Base-by-base conservation (phyloP, 441 rosid species). In the Brassica balearica region DNA sequence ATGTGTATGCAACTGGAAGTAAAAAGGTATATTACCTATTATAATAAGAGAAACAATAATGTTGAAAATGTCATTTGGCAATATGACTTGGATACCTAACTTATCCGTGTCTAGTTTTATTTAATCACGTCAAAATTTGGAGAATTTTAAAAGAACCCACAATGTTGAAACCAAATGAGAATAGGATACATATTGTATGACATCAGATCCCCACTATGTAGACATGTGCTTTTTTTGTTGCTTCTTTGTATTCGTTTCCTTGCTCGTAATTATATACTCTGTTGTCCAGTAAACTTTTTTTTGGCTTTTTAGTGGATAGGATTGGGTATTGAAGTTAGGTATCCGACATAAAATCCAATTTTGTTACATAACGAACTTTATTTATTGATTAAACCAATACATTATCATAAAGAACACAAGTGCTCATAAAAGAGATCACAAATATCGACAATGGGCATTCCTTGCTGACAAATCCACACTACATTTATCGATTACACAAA, bases 11-110 rank as follows among this genome's bases (percentile, higher is more conserved):
- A 56, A 2, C n/a, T 14, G 1, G 15, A 65, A 34, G 56, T 7
- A n/a, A n/a, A 65, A 15, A 8, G 7, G 0, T 5, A 74, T 22
- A 38, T 14, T 32, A 64, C 60, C 56, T 63, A 48, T 65, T 41
- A 36, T 55, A 41, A 68, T 46, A 8, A 27, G 4, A 8, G 11
- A 68, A 67, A 38, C 34, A 1, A 3, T 58, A 38, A 25, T 38
- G 41, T 58, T 56, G 65, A 74, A 53, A 64, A 15, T 63, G 68
- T 4, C 48, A 15, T 36, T 22, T 23, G 32, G 9, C 17, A 66
- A 20, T 58, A 43, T 29, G 79, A 76, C 68, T 46, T 68, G 17
- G 14, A 43, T 46, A 68, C 63, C 38, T 60, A 75, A 76, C 79
- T 38, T 10, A 65, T 29, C 51, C 68, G 29, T 27, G 9, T 75